phyloP scores from a whole-genome alignment of 2,329 filamentous ascomycete species.

The Ampelomyces quisqualis region DNA sequence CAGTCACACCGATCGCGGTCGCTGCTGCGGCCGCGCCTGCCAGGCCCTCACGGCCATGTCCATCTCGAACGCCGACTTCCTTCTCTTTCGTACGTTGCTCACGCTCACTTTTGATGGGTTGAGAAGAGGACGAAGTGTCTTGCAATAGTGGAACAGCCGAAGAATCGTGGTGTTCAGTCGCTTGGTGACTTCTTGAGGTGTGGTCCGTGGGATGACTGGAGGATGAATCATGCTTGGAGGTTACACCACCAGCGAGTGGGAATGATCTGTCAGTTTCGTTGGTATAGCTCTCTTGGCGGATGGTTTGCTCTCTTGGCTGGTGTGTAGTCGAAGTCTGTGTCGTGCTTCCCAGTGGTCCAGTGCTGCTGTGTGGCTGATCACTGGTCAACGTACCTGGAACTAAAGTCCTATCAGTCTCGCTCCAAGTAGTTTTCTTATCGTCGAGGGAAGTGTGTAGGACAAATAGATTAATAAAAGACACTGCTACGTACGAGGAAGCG shows the following conservation, averaged over 20 bases:
- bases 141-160: neutral
- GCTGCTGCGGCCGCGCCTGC: slow-evolving; percentile 33
- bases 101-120: slow-evolving; percentile 6
- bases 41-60: slow-evolving; percentile 26
- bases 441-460: neutral
- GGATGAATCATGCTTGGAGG: slow-evolving; percentile 8
- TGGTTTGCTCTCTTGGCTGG: slow-evolving; percentile 11
- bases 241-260: slow-evolving; percentile 40
- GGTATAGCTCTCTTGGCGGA: slow-evolving; percentile 18
- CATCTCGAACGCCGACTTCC: slow-evolving; percentile 13
- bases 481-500: slow-evolving; percentile 25
- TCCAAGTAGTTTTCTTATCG: neutral
- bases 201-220: slow-evolving; percentile 4
- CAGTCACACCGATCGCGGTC: slow-evolving; percentile 26
- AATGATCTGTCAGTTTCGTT: slow-evolving; percentile 36
- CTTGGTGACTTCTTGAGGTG: neutral
- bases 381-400: slow-evolving; percentile 4
- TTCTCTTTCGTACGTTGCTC: slow-evolving; percentile 24
- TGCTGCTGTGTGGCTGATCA: slow-evolving; percentile 6
- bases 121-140: slow-evolving; percentile 3
- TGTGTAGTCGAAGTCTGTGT: slow-evolving; percentile 3
- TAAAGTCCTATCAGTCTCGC: slow-evolving; percentile 9
- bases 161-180: neutral
- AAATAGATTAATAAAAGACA: slow-evolving; percentile 3
- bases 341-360: neutral